Evolutionary conservation across 805 yeast species (phyloP), one percentile per base, ranked within the genome.

Genomic region (Torulaspora delbrueckii): DNA sequence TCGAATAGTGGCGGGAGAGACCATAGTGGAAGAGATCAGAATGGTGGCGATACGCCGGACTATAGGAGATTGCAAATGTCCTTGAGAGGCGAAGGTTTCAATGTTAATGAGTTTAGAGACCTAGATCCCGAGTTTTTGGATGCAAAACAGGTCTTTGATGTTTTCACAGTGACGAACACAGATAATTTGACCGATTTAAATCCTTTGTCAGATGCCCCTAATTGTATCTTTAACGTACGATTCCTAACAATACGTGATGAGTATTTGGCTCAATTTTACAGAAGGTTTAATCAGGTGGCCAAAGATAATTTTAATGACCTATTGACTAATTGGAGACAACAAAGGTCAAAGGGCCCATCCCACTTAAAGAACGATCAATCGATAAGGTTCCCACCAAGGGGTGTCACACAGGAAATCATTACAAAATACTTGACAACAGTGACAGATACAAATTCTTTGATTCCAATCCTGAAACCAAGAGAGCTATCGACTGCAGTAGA

Each of bases 101-200:
- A 28, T 4, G 37, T 59, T 8, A 56, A 61, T 30, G 58, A 54
- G 36, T 61, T 58, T 26, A 59, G 52, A 49, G 63, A 58, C 43
- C 30, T 61, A 24, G 62, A 61, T 43, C 66, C 66, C 2, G 49
- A 55, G 42, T 61, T 61, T 37, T 45, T 61, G 25, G 60, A 61
- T 38, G 41, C 47, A 6, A 47, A 50, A 6, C 45, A 58, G 31
- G 44, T 61, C 1, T 60, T 61, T 23, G 47, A 53, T 3, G 47
- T 59, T 1, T 49, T 54, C 27, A 47, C 51, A 18, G 33, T 40
- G 18, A 42, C 32, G 5, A 36, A 42, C 33, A 36, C 32, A 6
- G 47, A 48, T 19, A 40, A 23, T n/a, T n/a, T 46, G 18, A 42
- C 47, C 16, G 47, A 22, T 35, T 45, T 55, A 24, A 45, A 39